phyloP scores from a whole-genome alignment of 2,329 filamentous ascomycete genomes.

The Aspergillus latus region DNA sequence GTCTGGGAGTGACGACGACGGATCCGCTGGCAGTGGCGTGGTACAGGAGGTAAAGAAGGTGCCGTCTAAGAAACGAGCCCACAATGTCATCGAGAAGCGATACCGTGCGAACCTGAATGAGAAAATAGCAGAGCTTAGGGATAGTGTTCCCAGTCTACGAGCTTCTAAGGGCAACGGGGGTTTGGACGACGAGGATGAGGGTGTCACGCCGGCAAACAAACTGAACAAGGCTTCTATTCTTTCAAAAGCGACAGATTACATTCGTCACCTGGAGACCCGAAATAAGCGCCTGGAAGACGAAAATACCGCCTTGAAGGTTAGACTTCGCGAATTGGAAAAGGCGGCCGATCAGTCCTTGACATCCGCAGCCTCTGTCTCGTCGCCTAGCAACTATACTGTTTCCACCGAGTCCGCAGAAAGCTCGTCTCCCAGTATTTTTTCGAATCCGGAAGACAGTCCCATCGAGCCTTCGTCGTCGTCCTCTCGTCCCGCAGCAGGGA shows the following conservation, averaged over 20 bases:
- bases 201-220: slow-evolving; percentile 84
- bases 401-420: slow-evolving; percentile 38
- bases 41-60: slow-evolving; percentile 49
- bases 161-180: slow-evolving; percentile 62
- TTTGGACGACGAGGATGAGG: slow-evolving; percentile 73
- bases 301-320: slow-evolving; percentile 73
- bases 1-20: slow-evolving; percentile 57
- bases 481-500: slow-evolving; percentile 40
- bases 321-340: slow-evolving; percentile 77
- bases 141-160: slow-evolving; percentile 86
- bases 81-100: slow-evolving; percentile 97
- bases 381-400: slow-evolving; percentile 40
- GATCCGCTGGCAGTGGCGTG: slow-evolving; percentile 31
- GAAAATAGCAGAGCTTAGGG: slow-evolving; percentile 88
- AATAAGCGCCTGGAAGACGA: slow-evolving; percentile 81
- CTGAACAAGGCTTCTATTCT: slow-evolving; percentile 97
- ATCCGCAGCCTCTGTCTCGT: slow-evolving; percentile 40
- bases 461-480: slow-evolving; percentile 34
- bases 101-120: slow-evolving; percentile 96
- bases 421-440: slow-evolving; percentile 44
- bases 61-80: slow-evolving; percentile 84
- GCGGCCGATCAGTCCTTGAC: slow-evolving; percentile 44
- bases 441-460: slow-evolving; percentile 38
- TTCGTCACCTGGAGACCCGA: slow-evolving; percentile 86
- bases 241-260: slow-evolving; percentile 95